Conservation (phyloP, 768 basidiomycete genomes). For the Paxillus ammoniavirescens region DNA sequence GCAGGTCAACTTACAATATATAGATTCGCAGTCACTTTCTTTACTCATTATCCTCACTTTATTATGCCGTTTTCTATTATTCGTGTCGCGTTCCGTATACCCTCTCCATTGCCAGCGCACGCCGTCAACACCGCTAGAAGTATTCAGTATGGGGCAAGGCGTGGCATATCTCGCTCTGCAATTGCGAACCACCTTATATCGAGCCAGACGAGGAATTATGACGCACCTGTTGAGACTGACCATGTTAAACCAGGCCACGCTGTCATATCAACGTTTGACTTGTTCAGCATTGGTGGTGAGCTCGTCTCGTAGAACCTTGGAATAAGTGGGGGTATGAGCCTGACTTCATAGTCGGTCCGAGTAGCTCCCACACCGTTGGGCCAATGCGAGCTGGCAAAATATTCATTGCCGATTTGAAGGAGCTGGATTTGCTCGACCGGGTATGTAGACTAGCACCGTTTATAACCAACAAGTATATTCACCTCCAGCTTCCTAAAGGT, state of each 20-base stretch:
- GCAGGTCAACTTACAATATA: too few species aligned
- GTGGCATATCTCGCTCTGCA: conserved; percentile 16
- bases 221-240: conserved; percentile 8
- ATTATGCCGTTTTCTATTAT: conserved; percentile 6
- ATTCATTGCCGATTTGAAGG: conserved; percentile 73
- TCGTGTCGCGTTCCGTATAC: conserved; percentile 5
- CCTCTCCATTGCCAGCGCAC: neutral
- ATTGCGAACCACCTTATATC: conserved; percentile 1
- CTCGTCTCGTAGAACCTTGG: neutral
- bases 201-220: neutral
- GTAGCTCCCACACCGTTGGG: conserved; percentile 66
- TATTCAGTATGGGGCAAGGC: conserved; percentile 3
- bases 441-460: conserved; percentile 31
- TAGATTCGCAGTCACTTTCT: neutral
- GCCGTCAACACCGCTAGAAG: neutral
- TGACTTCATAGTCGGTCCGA: conserved; percentile 53
- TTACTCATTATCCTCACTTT: neutral
- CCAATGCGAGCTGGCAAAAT: conserved; percentile 94
- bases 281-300: conserved; percentile 88
- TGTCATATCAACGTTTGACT: conserved; percentile 90
- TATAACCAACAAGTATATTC: neutral
- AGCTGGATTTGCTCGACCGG: conserved; percentile 68
- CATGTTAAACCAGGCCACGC: conserved; percentile 65
- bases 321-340: neutral
- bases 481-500: conserved; percentile 44